phyloP scores from a whole-genome alignment of 768 basidiomycete species.

The Myochromella boudieri region DNA sequence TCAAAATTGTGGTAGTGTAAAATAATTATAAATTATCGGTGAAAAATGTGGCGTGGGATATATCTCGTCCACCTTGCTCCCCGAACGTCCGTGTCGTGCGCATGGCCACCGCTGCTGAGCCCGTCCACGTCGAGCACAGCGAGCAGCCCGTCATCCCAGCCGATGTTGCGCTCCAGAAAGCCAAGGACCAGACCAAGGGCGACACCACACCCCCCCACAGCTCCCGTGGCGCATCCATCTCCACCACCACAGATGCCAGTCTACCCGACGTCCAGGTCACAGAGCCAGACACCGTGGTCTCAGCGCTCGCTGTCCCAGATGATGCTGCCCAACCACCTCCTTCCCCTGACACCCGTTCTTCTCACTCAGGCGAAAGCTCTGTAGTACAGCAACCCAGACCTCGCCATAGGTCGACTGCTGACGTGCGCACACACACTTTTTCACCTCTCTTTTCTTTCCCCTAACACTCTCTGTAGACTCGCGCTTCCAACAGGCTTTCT shows the following conservation, averaged over 20 bases:
- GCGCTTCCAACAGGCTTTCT: slow-evolving; percentile 73
- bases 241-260: slow-evolving; percentile 48
- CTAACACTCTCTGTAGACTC: slow-evolving; percentile 16
- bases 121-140: no score
- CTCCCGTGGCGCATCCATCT: slow-evolving; percentile 36
- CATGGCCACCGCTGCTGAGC: slow-evolving; percentile 26
- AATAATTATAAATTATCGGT: not conserved
- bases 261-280: slow-evolving; percentile 56
- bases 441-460: slow-evolving; percentile 4
- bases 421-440: slow-evolving; percentile 43
- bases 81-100: no score
- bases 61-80: slow-evolving; percentile 10
- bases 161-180: slow-evolving; percentile 20
- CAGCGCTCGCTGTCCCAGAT: slow-evolving; percentile 13
- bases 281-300: slow-evolving; percentile 29
- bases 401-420: slow-evolving; percentile 54
- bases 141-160: no score
- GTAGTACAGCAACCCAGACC: slow-evolving; percentile 32
- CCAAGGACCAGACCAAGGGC: slow-evolving; percentile 27
- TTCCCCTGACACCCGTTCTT: slow-evolving; percentile 26
- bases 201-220: slow-evolving; percentile 27
- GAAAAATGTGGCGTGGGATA: slow-evolving; percentile 21
- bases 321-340: slow-evolving; percentile 15
- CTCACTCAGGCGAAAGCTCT: slow-evolving; percentile 26
- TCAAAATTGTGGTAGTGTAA: not conserved